These are phyloP conservation scores for Torulaspora globosa DNA, from an alignment of 1,139 yeast genomes.

Conservation along the genomic window DNA sequence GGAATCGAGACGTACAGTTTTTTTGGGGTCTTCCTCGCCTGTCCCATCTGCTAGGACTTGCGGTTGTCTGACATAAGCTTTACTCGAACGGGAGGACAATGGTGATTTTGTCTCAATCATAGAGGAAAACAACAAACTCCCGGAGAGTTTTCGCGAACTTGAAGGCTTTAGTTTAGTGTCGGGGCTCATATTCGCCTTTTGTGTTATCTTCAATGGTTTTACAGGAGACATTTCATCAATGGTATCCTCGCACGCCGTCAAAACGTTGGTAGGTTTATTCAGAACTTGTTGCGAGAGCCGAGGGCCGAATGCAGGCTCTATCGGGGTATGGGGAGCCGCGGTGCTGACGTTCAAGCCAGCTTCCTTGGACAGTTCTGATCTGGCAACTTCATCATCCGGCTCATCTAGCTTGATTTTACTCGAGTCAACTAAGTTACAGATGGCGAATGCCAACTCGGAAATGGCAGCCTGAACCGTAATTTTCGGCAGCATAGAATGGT, in stretches of 20 bases:
- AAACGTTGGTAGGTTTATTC: constrained; percentile 8
- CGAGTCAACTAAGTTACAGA: constrained; percentile 62
- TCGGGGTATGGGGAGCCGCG: constrained; percentile 13
- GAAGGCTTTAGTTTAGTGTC: constrained; percentile 17
- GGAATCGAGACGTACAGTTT: neutral
- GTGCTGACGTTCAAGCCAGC: neutral
- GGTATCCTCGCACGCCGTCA: constrained; percentile 8
- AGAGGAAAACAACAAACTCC: constrained; percentile 31
- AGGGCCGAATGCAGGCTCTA: constrained; percentile 10
- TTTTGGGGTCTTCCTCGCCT: neutral
- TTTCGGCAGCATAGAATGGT: constrained; percentile 62
- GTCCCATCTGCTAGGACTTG: neutral
- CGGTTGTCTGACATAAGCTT: constrained; percentile 2
- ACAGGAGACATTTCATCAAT: constrained; percentile 34
- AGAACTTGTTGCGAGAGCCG: constrained; percentile 4
- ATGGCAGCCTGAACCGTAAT: constrained; percentile 73
- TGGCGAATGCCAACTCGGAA: constrained; percentile 67
- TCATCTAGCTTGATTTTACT: constrained; percentile 44
- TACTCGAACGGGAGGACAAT: constrained; percentile 9
- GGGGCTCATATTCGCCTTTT: constrained; percentile 28
- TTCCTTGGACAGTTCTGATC: neutral
- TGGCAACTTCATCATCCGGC: neutral
- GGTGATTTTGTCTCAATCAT: constrained; percentile 23
- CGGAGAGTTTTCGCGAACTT: constrained; percentile 32
- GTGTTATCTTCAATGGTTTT: constrained; percentile 38